A percentile compares a stretch with the other conserved stretches of the same genome.
Conservation (phyloP, 2,329 filamentous ascomycete species). For the Alternaria dauci region DNA sequence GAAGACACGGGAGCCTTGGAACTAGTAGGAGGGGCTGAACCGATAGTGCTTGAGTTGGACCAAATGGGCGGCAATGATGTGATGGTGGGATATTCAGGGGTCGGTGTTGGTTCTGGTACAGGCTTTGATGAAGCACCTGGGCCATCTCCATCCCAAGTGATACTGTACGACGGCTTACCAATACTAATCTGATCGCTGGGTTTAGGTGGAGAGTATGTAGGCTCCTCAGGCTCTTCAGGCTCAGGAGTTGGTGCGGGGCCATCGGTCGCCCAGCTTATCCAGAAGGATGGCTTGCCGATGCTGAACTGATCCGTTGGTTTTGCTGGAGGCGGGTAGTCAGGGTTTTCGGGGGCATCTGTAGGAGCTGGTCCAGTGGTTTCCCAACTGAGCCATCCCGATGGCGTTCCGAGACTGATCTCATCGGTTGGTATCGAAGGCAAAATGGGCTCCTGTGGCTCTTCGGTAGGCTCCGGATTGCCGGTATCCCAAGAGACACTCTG, state of each 20-base stretch:
- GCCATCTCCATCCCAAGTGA: slow-evolving; percentile 14
- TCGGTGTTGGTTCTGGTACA: slow-evolving; percentile 13
- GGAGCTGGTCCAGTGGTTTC: slow-evolving; percentile 13
- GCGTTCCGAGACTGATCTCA: slow-evolving; percentile 18
- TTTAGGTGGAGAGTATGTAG: slow-evolving; percentile 13
- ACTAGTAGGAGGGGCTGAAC: background rate
- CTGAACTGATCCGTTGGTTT: slow-evolving; percentile 28
- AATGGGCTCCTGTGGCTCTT: slow-evolving; percentile 18
- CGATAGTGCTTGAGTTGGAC: slow-evolving; percentile 6
- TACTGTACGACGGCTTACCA: slow-evolving; percentile 12
- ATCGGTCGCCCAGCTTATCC: slow-evolving; percentile 26
- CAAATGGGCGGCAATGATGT: background rate
- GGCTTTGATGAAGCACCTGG: slow-evolving; percentile 5
- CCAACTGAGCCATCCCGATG: slow-evolving; percentile 20
- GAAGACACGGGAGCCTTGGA: background rate
- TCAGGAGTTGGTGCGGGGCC: slow-evolving; percentile 7
- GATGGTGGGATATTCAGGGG: slow-evolving; percentile 3
- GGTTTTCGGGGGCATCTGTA: slow-evolving; percentile 11
- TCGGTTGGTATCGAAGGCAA: slow-evolving; percentile 15
- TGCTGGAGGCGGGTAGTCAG: slow-evolving; percentile 16
- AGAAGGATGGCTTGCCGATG: slow-evolving; percentile 24
- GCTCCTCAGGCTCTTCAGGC: slow-evolving; percentile 15
- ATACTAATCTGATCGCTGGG: slow-evolving; percentile 15
- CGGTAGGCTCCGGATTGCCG: slow-evolving; percentile 19
- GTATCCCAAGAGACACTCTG: slow-evolving; percentile 31